Percentiles rank a stretch among this genome's conserved stretches.
These are phyloP conservation scores for Torrubiella hemipterigena DNA, from an alignment of 2,329 filamentous ascomycete species.

Conservation along the genomic window DNA sequence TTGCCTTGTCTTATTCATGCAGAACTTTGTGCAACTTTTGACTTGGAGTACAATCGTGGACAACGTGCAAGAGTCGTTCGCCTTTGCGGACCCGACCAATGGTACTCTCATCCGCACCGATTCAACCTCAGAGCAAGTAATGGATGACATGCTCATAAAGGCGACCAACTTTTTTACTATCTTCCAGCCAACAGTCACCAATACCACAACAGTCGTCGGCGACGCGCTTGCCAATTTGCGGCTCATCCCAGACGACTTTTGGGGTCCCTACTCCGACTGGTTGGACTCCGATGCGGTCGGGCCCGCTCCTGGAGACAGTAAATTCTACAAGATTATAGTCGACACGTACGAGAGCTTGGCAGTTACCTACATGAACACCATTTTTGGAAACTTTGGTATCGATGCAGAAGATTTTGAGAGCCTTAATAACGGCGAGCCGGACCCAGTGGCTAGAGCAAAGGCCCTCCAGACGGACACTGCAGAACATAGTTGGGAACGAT, in stretches of 20 bases:
- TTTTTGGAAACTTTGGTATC: conserved; percentile 10
- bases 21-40: conserved; percentile 47
- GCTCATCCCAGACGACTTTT: conserved; percentile 15
- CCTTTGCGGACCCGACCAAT: conserved; percentile 7
- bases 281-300: conserved; percentile 4
- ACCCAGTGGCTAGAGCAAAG: background rate
- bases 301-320: background rate
- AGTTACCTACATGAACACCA: conserved; percentile 2
- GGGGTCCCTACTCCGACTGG: conserved; percentile 9
- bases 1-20: conserved; percentile 49
- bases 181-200: conserved; percentile 15
- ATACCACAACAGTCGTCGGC: conserved; percentile 10
- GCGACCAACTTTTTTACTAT: conserved; percentile 12
- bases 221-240: conserved; percentile 15
- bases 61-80: conserved; percentile 11
- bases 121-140: conserved; percentile 5
- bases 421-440: conserved; percentile 9
- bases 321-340: background rate
- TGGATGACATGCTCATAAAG: conserved; percentile 2
- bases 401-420: conserved; percentile 13
- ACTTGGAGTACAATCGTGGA: conserved; percentile 29
- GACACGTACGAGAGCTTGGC: background rate
- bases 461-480: conserved; percentile 13
- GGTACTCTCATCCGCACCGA: conserved; percentile 11
- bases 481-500: conserved; percentile 13